Percentiles rank a stretch among this genome's conserved stretches.
Conservation (phyloP, 495 filamentous ascomycete genomes). For the Lentithecium fluviatile region DNA sequence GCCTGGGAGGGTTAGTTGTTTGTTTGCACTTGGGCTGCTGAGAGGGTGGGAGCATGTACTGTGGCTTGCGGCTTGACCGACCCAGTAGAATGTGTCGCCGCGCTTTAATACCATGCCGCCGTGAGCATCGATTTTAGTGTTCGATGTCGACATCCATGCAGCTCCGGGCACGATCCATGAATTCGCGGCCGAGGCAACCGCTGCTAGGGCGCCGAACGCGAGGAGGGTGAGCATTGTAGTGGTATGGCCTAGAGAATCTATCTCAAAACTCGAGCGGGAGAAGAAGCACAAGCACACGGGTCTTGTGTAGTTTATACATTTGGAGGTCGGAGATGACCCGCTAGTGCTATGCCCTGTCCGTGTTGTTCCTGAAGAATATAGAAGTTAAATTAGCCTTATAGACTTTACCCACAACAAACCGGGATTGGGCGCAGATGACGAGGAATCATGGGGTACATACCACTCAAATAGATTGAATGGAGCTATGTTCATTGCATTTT, state of each 20-base stretch:
- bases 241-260: background rate
- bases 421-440: no score
- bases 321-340: no score
- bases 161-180: conserved; percentile 41
- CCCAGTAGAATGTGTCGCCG: conserved; percentile 40
- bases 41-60: conserved; percentile 30
- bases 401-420: no score
- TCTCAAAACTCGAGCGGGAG: background rate
- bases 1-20: conserved; percentile 33
- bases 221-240: background rate
- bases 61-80: conserved; percentile 46
- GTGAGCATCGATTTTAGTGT: conserved; percentile 48
- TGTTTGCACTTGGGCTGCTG: background rate
- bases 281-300: no score
- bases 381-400: no score
- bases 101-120: conserved; percentile 45
- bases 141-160: conserved; percentile 44
- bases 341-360: no score
- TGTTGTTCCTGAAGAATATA: no score
- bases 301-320: no score
- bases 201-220: background rate
- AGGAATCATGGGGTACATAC: no score
- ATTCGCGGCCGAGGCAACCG: conserved; percentile 10
- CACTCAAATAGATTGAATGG: no score
- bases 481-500: no score